Conservation (phyloP, 2,329 filamentous ascomycete species). For the Diaporthe destruens region DNA sequence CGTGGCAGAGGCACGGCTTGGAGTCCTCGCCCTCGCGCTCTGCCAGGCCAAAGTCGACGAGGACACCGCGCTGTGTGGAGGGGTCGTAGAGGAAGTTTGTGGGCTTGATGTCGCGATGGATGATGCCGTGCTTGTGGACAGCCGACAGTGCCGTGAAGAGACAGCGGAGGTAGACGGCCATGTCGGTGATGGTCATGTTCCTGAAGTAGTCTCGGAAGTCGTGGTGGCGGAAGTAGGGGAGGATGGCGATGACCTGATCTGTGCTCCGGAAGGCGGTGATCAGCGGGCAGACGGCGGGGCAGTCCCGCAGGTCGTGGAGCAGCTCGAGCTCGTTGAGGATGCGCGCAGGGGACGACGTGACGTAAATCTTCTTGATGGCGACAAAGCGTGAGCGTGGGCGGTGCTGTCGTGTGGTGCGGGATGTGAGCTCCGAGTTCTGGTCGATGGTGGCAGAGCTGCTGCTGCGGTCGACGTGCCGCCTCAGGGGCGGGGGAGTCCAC, state of each 20-base stretch:
- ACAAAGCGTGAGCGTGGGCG: slow-evolving; percentile 76
- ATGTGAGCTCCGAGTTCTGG: slow-evolving; percentile 41
- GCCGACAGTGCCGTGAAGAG: slow-evolving; percentile 87
- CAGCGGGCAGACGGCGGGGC: slow-evolving; percentile 88
- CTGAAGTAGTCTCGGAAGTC: slow-evolving; percentile 97
- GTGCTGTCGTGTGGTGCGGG: slow-evolving; percentile 49
- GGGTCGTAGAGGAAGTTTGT: slow-evolving; percentile 98
- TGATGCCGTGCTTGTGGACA: slow-evolving; percentile 85
- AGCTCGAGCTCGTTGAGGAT: slow-evolving; percentile 98
- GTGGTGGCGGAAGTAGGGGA: slow-evolving; percentile 95
- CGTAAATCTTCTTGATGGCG: slow-evolving; percentile 99
- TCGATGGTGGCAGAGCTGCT: slow-evolving; percentile 41
- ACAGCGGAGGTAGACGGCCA: slow-evolving; percentile 89
- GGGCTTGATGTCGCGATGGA: slow-evolving; percentile 96
- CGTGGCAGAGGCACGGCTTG: slow-evolving; percentile 85
- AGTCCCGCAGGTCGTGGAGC: slow-evolving; percentile 86
- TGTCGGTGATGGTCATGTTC: slow-evolving; percentile 86
- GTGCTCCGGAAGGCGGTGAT: slow-evolving; percentile 97
- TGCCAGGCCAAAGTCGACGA: slow-evolving; percentile 99
- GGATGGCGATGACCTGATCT: slow-evolving; percentile 93
- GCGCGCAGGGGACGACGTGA: slow-evolving; percentile 91
- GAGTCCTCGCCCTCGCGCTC: slow-evolving; percentile 83
- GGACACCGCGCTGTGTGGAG: slow-evolving; percentile 81
- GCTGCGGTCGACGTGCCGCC: slow-evolving; percentile 58
- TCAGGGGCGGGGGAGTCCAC: slow-evolving; percentile 78